Evolutionary conservation across 371 early-diverging fungal species (phyloP), one percentile per base, ranked within the genome.

Genomic region (Mortierella sp.): DNA sequence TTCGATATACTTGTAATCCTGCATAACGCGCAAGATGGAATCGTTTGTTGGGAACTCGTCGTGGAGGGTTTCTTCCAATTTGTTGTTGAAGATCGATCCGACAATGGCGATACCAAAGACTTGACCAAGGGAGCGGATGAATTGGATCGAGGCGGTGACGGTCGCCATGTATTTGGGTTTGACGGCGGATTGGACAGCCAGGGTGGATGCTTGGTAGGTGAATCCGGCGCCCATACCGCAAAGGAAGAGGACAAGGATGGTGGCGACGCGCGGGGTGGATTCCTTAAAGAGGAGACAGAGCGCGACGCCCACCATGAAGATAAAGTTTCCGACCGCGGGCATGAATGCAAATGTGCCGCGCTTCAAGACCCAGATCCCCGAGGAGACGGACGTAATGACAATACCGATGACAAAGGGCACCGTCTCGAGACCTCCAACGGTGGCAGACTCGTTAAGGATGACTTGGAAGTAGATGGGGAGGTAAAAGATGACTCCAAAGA

Each of bases 401-500:
- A 84, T 81, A 16, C 79, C 83, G 24, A 92, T 26, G 65, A 95
- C 90, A 57, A 95, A 85, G 3, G 96, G 95, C 58, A 97, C 89
- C 68, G 93, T 83, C 65, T 93, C 89, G 63, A 95, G 80, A n/a
- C 97, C 97, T 54, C 95, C 90, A 1, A 81, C 38, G 2, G 91
- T 92, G 21, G 92, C 91, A 10, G 89, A 84, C 55, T 88, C 88
- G 24, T 77, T 85, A 75, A 89, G 83, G 65, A 90, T 89, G 54
- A 90, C 78, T 75, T 91, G 92, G 88, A 92, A 94, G 57, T 90
- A 92, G 45, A 93, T 68, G 5, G 96, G 93, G 14, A 94, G 90
- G 84, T 95, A 95, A 81, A 94, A 97, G 16, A 96, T 80, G 19
- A 94, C 90, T 26, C 92, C 91, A 71, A 95, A 92, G 78, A 95